Conservation (phyloP, 768 basidiomycete species). For the Lactifluus piperatus region DNA sequence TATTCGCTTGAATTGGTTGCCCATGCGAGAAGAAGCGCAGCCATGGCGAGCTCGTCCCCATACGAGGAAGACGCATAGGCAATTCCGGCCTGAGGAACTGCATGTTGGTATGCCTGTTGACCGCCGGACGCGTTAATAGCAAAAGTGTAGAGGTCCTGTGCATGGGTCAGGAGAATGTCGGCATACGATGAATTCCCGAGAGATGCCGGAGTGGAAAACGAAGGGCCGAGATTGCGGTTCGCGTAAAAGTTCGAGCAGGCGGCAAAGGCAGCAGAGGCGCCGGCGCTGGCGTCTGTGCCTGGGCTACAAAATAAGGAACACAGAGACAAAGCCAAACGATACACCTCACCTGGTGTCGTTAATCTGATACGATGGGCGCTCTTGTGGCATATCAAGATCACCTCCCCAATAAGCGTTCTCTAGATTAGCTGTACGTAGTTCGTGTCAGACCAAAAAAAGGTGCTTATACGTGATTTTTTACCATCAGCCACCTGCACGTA, state of each 20-base stretch:
- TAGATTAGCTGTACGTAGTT: constrained; percentile 34
- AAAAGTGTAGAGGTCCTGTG: constrained; percentile 63
- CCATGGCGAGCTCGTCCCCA: constrained; percentile 65
- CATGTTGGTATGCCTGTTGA: constrained; percentile 55
- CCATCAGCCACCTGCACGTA: constrained; percentile 70
- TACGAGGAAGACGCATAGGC: constrained; percentile 69
- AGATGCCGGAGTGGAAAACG: constrained; percentile 51
- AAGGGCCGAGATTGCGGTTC: constrained; percentile 43
- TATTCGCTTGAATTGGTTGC: constrained; percentile 53
- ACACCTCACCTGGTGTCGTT: constrained; percentile 47
- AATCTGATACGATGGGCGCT: constrained; percentile 70
- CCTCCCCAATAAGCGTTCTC: constrained; percentile 89
- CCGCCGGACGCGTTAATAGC: constrained; percentile 60
- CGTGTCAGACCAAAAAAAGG: neutral
- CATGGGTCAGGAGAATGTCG: constrained; percentile 59
- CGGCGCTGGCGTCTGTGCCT: constrained; percentile 85
- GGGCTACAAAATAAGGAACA: constrained; percentile 35
- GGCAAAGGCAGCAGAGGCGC: constrained; percentile 79
- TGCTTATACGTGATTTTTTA: constrained; percentile 25
- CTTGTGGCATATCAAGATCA: constrained; percentile 64
- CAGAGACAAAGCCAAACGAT: neutral
- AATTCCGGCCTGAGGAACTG: constrained; percentile 51
- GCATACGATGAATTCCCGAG: constrained; percentile 71
- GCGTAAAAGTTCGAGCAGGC: constrained; percentile 79
- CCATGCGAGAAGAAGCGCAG: constrained; percentile 68